These are phyloP conservation scores for Pseudevernia furfuracea DNA, from an alignment of 495 filamentous ascomycete genomes.

Conservation along the genomic window DNA sequence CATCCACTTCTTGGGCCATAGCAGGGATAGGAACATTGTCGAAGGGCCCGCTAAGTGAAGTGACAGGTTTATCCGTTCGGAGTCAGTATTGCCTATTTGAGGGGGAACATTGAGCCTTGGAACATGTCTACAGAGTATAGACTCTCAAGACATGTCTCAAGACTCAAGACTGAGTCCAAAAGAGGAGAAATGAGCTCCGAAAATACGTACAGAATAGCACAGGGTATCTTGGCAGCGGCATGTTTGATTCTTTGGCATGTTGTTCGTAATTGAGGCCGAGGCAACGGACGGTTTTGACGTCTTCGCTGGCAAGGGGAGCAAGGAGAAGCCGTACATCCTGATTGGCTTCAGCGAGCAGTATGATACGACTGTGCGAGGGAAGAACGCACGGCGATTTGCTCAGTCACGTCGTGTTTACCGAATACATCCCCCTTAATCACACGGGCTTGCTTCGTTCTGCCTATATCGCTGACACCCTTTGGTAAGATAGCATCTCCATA, in stretches of 20 bases:
- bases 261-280: slow-evolving; percentile 75
- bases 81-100: no score
- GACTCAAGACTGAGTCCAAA: no score
- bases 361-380: not conserved
- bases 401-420: slow-evolving; percentile 60
- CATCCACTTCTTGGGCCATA: slow-evolving; percentile 50
- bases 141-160: no score
- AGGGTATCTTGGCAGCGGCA: slow-evolving; percentile 69
- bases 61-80: slow-evolving; percentile 75
- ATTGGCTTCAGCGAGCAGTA: not conserved
- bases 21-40: slow-evolving; percentile 60
- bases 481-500: slow-evolving; percentile 81
- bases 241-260: slow-evolving; percentile 64
- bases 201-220: slow-evolving; percentile 80
- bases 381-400: slow-evolving; percentile 43
- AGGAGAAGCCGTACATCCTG: slow-evolving; percentile 60
- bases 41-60: slow-evolving; percentile 59
- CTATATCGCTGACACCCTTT: slow-evolving; percentile 55
- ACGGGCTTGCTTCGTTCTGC: slow-evolving; percentile 55
- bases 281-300: slow-evolving; percentile 69
- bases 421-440: slow-evolving; percentile 71
- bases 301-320: slow-evolving; percentile 57
- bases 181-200: no score
- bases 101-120: no score
- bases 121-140: no score